Conservation (phyloP, 2,329 filamentous ascomycete species). For the Ambrosiella beaveri region DNA sequence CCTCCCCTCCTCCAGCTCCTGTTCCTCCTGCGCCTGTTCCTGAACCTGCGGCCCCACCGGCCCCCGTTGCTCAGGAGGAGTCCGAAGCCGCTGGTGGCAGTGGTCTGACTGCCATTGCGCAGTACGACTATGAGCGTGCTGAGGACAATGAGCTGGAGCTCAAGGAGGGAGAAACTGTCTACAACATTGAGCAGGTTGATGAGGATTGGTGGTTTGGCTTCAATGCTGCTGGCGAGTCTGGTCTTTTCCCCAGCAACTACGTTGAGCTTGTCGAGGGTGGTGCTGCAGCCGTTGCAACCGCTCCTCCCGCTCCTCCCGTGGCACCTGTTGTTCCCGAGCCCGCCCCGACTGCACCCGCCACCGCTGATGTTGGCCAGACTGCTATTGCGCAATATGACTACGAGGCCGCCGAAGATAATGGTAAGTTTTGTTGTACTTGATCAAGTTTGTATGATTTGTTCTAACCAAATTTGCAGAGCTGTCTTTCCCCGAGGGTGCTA, state of each 20-base stretch:
- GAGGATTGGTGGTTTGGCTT: conserved; percentile 98
- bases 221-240: conserved; percentile 66
- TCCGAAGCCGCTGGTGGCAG: conserved; percentile 18
- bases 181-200: conserved; percentile 91
- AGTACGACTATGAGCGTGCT: conserved; percentile 94
- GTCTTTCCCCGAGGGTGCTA: conserved; percentile 80
- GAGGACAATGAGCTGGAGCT: conserved; percentile 95
- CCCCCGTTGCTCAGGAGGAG: conserved; percentile 8
- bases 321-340: conserved; percentile 21
- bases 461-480: conserved; percentile 31
- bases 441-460: background rate
- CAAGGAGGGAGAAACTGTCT: conserved; percentile 71
- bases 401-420: conserved; percentile 89
- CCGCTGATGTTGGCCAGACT: conserved; percentile 32
- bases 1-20: conserved; percentile 12
- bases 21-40: conserved; percentile 12
- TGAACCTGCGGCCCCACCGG: conserved; percentile 9
- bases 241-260: conserved; percentile 94
- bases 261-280: conserved; percentile 56
- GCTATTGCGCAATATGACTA: conserved; percentile 90
- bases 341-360: conserved; percentile 22
- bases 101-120: conserved; percentile 58
- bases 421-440: conserved; percentile 23
- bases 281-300: conserved; percentile 23
- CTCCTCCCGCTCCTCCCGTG: conserved; percentile 18